Evolutionary conservation across 148 eudicot species (phyloP), one percentile per base, ranked within the genome.

Genomic region (Rheum nobile): DNA sequence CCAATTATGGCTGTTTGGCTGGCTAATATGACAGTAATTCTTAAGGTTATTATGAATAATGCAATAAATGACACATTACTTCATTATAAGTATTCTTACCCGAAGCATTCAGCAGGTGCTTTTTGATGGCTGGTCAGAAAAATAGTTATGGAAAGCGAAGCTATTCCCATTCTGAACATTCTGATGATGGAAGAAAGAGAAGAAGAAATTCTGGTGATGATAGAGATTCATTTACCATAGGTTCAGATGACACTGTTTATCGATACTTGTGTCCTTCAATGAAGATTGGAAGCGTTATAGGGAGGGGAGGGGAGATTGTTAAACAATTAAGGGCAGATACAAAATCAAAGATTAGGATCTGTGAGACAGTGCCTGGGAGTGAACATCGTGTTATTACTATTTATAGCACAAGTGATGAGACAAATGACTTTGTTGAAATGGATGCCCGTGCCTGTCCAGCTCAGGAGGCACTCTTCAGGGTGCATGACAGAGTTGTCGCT

Each of bases 301-400:
- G 99, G 65, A 90, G 93, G 86, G 99, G 99, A 52, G 99, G 99
- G 47, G 99, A 95, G 75, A 95, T 95, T 76, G 90, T 88, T 67
- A 95, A 95, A 79, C 97, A 95, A 75, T 77, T 95, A 46, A 82
- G 99, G 76, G 72, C 59, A 46, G 99, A 95, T 48, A 92, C 89
- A 4, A 92, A 87, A 77, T 72, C 99, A 13, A 95, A 90, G 78
- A 90, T 95, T 74, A 90, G 96, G 76, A 92, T 95, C 67, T 89
- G 99, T 59, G 99, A 95, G 83, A 80, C 99, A 0, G 94, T 95
- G 68, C 83, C 86, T 2, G 99, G 94, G 42, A 83, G 85, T 77
- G 96, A 87, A 0, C 97, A 95, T 70, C 89, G 99, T 24, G 97
- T 88, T 63, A 90, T 92, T 47, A 90, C 94, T 35, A 83, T 95